These are phyloP conservation scores for Colletotrichum australisinense DNA, from an alignment of 2,329 filamentous ascomycete species.

Conservation along the genomic window DNA sequence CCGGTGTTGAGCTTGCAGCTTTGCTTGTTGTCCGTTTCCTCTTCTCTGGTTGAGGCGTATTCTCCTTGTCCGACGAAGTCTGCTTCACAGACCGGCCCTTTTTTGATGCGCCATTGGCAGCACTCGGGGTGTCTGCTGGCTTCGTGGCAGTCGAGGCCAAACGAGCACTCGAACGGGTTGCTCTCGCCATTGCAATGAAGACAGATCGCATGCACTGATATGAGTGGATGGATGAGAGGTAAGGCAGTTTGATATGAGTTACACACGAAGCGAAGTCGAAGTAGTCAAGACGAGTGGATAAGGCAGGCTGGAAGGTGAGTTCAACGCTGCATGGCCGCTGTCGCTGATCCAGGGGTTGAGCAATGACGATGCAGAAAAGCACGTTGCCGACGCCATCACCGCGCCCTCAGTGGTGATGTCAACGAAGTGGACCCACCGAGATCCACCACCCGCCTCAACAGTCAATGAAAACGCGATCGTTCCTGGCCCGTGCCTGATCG, in stretches of 20 bases:
- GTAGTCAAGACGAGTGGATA: background rate
- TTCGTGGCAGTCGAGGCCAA: constrained; percentile 14
- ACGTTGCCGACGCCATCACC: constrained; percentile 2
- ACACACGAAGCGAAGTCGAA: background rate
- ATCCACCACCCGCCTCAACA: background rate
- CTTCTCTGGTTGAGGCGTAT: constrained; percentile 4
- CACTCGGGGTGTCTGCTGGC: background rate
- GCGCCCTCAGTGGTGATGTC: constrained; percentile 34
- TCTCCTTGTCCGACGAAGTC: background rate
- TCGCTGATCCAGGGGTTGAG: background rate
- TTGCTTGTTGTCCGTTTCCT: constrained; percentile 24
- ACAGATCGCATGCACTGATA: background rate
- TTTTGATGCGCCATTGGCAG: background rate
- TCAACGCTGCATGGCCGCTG: background rate
- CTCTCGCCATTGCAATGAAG: constrained; percentile 23
- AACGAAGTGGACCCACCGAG: constrained; percentile 16
- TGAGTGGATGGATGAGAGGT: too few relatives aligned
- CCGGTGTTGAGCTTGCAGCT: constrained; percentile 2
- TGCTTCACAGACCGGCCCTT: background rate
- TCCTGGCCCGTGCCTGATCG: background rate
- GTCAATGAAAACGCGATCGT: background rate
- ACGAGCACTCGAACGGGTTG: constrained; percentile 34
- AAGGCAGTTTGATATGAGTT: background rate
- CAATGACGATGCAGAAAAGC: constrained; percentile 9
- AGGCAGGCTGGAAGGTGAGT: background rate